Evolutionary conservation across 2,329 filamentous ascomycete genomes (phyloP).

Genomic region (Colletotrichum liaoningense): DNA sequence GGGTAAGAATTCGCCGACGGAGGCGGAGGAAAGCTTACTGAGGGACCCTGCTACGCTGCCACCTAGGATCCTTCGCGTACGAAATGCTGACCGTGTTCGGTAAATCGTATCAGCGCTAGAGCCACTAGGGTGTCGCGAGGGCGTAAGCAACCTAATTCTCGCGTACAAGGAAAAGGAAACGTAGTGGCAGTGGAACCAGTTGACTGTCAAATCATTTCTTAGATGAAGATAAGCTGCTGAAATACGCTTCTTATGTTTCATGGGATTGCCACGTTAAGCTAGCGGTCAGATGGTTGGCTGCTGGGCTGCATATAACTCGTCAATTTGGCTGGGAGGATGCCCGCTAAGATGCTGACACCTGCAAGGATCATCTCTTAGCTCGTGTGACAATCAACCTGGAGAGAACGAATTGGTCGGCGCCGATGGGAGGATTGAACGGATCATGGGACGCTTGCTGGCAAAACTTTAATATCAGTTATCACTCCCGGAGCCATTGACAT

Average conservation of each 20-base stretch:
- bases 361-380: background rate
- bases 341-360: background rate
- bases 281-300: background rate
- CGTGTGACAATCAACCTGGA: background rate
- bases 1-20: background rate
- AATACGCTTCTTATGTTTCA: background rate
- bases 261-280: background rate
- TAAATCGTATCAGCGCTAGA: conserved; percentile 9
- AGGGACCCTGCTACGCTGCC: background rate
- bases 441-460: no score
- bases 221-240: background rate
- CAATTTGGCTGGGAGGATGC: background rate
- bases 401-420: background rate
- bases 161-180: background rate
- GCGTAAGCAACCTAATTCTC: background rate
- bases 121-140: no score
- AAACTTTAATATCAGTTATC: no score
- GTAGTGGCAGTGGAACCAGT: background rate
- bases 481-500: no score
- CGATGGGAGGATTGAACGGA: background rate
- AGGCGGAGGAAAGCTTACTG: background rate
- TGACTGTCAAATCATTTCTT: background rate
- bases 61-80: background rate
- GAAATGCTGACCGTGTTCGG: conserved; percentile 3
- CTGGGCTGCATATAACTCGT: background rate